phyloP scores from a whole-genome alignment of 768 basidiomycete species.

The Russula compacta region DNA sequence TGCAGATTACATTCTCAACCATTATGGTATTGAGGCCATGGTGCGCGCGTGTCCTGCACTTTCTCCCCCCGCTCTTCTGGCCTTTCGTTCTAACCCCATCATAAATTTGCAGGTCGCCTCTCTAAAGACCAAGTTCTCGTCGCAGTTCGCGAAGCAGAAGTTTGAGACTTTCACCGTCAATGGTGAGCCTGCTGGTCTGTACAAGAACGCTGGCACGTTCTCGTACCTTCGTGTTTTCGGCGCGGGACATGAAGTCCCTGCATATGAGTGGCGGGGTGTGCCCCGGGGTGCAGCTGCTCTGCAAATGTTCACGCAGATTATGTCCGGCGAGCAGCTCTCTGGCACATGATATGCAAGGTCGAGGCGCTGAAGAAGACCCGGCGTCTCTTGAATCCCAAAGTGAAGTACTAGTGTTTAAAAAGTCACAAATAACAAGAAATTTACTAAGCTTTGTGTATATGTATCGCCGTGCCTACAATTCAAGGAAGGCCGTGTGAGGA shows the following conservation, averaged over 20 bases:
- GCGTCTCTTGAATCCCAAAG: too few species aligned
- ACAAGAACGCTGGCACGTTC: constrained; percentile 50
- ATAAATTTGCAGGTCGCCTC: constrained; percentile 32
- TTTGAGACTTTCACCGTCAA: constrained; percentile 43
- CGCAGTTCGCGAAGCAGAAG: constrained; percentile 32
- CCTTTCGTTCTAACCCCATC: neutral
- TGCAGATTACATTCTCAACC: constrained; percentile 51
- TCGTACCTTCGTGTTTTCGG: constrained; percentile 47
- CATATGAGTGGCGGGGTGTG: constrained; percentile 25
- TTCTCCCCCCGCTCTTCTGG: neutral
- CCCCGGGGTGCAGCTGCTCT: constrained; percentile 24
- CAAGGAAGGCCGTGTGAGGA: too few species aligned
- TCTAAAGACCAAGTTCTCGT: constrained; percentile 39
- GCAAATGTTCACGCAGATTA: constrained; percentile 31
- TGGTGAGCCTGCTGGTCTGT: constrained; percentile 42
- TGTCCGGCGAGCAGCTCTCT: constrained; percentile 24
- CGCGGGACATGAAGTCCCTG: constrained; percentile 31
- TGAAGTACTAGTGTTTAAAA: too few species aligned
- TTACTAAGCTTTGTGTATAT: too few species aligned
- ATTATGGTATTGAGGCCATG: constrained; percentile 49
- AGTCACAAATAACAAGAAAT: too few species aligned
- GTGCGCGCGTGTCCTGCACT: constrained; percentile 23
- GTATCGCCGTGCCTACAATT: too few species aligned
- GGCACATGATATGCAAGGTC: constrained; percentile 19
- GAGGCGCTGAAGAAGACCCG: too few species aligned